phyloP scores from a whole-genome alignment of 345 rosid genomes.

The Citropsis articulata region DNA sequence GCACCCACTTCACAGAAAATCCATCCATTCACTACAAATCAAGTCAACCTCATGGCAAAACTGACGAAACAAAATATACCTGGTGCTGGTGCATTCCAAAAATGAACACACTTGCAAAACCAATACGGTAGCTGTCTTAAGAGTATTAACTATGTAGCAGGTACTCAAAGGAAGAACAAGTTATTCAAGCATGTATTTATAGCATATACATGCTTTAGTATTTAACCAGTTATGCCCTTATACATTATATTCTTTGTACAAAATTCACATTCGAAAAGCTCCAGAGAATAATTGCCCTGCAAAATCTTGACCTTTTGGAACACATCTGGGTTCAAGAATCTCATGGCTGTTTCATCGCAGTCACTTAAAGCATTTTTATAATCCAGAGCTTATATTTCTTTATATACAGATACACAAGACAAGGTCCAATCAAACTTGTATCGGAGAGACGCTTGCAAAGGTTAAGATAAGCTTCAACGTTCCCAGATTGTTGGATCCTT shows the following conservation, averaged over 20 bases:
- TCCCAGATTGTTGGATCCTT: slow-evolving; percentile 58
- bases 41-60: neutral
- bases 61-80: neutral
- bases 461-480: slow-evolving; percentile 55
- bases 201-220: neutral
- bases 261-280: slow-evolving; percentile 10
- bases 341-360: neutral
- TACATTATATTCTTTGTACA: slow-evolving; percentile 11
- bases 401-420: slow-evolving; percentile 71
- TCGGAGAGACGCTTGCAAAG: slow-evolving; percentile 68
- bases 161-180: neutral
- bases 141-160: neutral
- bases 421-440: slow-evolving; percentile 66
- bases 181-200: slow-evolving; percentile 3
- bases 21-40: neutral
- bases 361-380: slow-evolving; percentile 57
- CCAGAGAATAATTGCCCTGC: neutral
- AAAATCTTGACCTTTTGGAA: neutral
- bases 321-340: neutral
- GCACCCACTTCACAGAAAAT: neutral
- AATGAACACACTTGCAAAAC: neutral
- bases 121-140: neutral
- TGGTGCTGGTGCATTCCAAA: neutral
- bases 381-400: slow-evolving; percentile 81
- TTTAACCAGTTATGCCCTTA: neutral